Percentiles rank a stretch among this genome's conserved stretches.
Evolutionary conservation across 129 eudicot species (phyloP).

Genomic region (Flaveria trinervia): DNA sequence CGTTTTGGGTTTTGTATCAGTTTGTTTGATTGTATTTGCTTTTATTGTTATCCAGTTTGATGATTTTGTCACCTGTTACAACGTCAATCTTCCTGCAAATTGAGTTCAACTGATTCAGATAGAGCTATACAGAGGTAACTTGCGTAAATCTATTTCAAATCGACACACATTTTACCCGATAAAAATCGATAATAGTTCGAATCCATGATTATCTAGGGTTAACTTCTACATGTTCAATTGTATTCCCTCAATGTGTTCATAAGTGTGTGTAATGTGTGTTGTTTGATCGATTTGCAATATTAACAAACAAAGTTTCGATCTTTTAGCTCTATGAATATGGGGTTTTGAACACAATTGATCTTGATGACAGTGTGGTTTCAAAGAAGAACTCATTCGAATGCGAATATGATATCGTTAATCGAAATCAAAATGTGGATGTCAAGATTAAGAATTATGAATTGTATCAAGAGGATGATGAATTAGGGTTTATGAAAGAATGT

Average conservation of each 20-base stretch:
- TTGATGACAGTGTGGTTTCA: conserved; percentile 24
- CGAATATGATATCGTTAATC: not conserved
- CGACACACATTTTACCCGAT: conserved; percentile 5
- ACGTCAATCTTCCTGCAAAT: conserved; percentile 27
- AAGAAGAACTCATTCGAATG: not conserved
- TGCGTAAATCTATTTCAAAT: not conserved
- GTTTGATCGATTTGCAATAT: conserved; percentile 10
- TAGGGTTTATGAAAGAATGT: conserved; percentile 25
- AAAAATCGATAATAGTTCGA: not conserved
- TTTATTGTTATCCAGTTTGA: conserved; percentile 15
- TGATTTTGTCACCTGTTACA: conserved; percentile 20
- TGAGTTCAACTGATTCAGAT: conserved; percentile 33
- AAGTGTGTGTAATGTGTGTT: not conserved
- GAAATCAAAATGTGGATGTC: not conserved
- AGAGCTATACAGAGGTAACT: conserved; percentile 41
- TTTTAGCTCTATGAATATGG: not conserved
- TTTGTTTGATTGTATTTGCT: not conserved
- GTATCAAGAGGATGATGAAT: not conserved
- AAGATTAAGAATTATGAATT: not conserved
- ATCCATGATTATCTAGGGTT: conserved; percentile 13
- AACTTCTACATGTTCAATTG: conserved; percentile 1
- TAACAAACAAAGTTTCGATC: not conserved
- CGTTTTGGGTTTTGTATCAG: conserved; percentile 1
- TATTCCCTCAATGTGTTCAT: not conserved
- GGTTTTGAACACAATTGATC: not conserved